Base-by-base conservation (phyloP, 2,329 filamentous ascomycete genomes). In the Penicillium sclerotiorum region DNA sequence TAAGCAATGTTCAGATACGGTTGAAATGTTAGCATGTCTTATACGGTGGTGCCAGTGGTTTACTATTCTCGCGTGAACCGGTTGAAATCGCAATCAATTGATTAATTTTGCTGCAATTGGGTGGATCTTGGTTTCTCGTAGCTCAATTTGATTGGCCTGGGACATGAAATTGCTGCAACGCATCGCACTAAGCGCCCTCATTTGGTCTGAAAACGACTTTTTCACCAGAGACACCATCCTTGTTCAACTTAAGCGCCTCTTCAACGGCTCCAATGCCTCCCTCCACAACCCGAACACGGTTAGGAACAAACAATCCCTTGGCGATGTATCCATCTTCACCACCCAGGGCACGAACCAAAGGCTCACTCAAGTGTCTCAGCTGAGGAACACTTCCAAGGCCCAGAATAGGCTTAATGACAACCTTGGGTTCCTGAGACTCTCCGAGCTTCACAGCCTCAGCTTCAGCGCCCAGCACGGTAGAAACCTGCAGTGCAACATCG, bases 331-430 rank as follows among this genome's bases (percentile, higher is more conserved):
- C 66, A 35, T 66, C 60, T 42, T 39, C 44, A 9, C 44, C 44
- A 20, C 44, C 44, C 30, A 69, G 55, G 33, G 51, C 39, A 41
- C 58, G 58, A 25, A 56, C 47, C 47, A 69, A 25, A 0, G 67
- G 64, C 55, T 67, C 67, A 43, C 58, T 68, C 28, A 69, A 39
- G 35, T 67, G 55, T 11, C 64, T 56, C 45, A 69, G 39, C 5
- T 52, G 44, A 0, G 65, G 62, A 1, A 28, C 51, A 23, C 63
- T 66, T 0, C 67, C 67, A 8, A 69, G 8, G 2, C 59, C 57
- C 30, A 61, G n/a, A 20, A 61, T 48, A 46, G 35, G 41, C 27
- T 51, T 52, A 8, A 61, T 38, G 3, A 44, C 47, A n/a, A 59
- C 49, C 21, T 49, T 49, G 2, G 45, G 57, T 9, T 53, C 32